Evolutionary conservation across 2,329 filamentous ascomycete genomes (phyloP), one percentile per base, ranked within the genome.

Genomic region (Aspergillus arachidicola): DNA sequence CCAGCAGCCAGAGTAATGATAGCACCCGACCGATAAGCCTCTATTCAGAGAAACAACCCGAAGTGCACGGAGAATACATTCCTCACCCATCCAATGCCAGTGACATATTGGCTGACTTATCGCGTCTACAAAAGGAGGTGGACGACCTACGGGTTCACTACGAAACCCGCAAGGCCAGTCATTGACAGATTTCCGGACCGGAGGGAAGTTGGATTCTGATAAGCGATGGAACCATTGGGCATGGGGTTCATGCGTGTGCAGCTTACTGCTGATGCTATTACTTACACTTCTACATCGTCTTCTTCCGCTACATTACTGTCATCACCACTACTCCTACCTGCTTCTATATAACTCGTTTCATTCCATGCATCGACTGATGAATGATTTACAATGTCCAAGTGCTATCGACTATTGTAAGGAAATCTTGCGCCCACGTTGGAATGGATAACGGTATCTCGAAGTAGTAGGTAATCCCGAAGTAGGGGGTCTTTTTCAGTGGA

Each of bases 81-180:
- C 69, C 69, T 73, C 81, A 72, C 73, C 81, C 61, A 67, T 79
- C 79, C 11, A 77, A 79, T 58, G 78, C 80, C 1, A 76, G 77
- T 48, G 86, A 91, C 71, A 92, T 94, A 63, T 76, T 94, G 68
- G 90, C 90, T 1, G 90, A 94, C 73, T 77, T 94, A 60, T 85
- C 87, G 54, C 87, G 88, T 26, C 77, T 94, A 66, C 91, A 92
- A 77, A 85, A 85, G 72, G 91, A 94, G 72, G 91, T 94, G 45
- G 91, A 94, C 77, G 90, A 79, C 63, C 72, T 80, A 46, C 73
- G 78, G 21, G 78, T 76, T 2, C 77, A 76, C 45, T 79, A 79
- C 63, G 75, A 78, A 60, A 74, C 63, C 58, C 73, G 74, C 32
- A 73, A 72, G 60, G 65, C 68, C 50, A 74, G 71, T 59, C 68